Evolutionary conservation across 345 rosid genomes (phyloP).

Genomic region (Boechera retrofracta): DNA sequence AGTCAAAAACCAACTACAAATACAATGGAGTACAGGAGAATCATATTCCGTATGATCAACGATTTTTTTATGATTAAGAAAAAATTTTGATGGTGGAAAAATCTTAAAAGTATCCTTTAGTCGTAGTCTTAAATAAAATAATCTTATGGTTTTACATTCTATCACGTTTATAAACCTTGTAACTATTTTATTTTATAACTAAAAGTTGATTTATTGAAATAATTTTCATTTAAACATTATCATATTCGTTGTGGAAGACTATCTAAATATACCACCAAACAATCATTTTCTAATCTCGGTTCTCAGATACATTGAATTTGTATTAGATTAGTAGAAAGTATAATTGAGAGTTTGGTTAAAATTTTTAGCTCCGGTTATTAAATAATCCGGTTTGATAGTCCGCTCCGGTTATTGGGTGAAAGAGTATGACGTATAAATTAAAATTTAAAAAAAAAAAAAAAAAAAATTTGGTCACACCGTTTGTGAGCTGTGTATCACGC

Average conservation of each 20-base stretch:
- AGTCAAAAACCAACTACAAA: no score
- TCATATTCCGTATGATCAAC: no score
- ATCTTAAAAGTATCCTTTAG: not conserved
- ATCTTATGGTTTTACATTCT: not conserved
- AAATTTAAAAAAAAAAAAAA: not conserved
- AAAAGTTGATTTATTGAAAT: not conserved
- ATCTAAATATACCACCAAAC: not conserved
- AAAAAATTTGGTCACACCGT: conserved; percentile 18
- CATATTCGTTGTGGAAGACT: not conserved
- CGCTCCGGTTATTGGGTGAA: not conserved
- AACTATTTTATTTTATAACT: no score
- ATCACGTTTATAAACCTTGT: not conserved
- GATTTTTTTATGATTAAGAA: not conserved
- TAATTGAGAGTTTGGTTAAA: not conserved
- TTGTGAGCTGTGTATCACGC: conserved; percentile 31
- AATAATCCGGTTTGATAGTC: conserved; percentile 20
- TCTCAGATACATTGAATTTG: not conserved
- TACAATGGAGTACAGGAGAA: no score
- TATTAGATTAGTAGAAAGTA: not conserved
- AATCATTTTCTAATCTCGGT: not conserved
- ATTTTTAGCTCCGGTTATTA: not conserved
- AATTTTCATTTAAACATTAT: not conserved
- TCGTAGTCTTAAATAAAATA: not conserved
- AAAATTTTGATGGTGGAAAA: not conserved
- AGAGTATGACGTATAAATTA: not conserved